Base-by-base conservation (phyloP, 2,329 filamentous ascomycete genomes). In the Aspergillus sp. region DNA sequence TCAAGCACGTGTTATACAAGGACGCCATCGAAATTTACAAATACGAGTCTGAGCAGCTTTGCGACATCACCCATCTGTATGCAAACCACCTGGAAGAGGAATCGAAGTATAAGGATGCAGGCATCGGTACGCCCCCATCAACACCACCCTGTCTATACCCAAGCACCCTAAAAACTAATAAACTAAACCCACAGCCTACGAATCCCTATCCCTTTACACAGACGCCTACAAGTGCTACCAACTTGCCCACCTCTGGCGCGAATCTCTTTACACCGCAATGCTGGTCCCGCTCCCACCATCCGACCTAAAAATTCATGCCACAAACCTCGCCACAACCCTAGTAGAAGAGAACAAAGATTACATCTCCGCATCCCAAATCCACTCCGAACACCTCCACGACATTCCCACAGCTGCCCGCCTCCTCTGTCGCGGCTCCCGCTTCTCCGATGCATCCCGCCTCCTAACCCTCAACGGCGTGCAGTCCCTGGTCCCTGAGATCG, bases 381-480 rank as follows among this genome's bases (percentile, higher is more conserved):
- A 96, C 62, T 79, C 89, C 6, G 91, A 97, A 56, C 90, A 98
- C 73, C 86, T 97, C 35, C 76, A 81, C 56, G 90, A 93, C 43
- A 76, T 91, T 56, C 82, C 88, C 44, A 80, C 79, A 3, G 90
- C 92, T 14, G 84, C 90, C 49, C 84, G 83, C n/a, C 86, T 88
- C 35, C 85, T 96, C 52, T 98, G 95, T 82, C 91, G 89, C 70
- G 93, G 90, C 50, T 92, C 91, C 68, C 85, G 87, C 66, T 99
- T 97, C 72, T 85, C 89, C 49, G 91, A 96, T 66, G 95, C 95
- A n/a, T 86, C 93, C 65, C 90, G 93, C 35, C 79, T 96, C 23
- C 82, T 90, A 37, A 83, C 84, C 4, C 81, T 88, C 3, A 83
- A 85, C 60, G 76, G 78, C 2, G 82, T 85, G 15, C 76, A 84